These are phyloP conservation scores for Pholiota microspora DNA, from an alignment of 768 basidiomycete genomes.

Conservation along the genomic window DNA sequence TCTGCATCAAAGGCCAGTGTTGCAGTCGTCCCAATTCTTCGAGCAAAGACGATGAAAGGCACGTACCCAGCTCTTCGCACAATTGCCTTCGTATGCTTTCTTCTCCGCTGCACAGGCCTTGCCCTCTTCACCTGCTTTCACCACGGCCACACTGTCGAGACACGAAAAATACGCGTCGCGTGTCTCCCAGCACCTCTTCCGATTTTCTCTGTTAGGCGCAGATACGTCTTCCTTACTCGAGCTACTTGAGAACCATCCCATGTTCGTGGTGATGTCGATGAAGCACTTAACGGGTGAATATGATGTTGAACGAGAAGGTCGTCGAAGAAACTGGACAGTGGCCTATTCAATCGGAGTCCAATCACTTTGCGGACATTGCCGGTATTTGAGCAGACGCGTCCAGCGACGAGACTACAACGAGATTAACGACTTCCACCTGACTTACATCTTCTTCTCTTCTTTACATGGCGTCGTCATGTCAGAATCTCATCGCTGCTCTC, in stretches of 20 bases:
- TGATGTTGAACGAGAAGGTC: not conserved
- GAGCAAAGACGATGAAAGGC: not conserved
- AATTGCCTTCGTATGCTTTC: slow-evolving; percentile 62
- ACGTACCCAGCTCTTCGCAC: slow-evolving; percentile 90
- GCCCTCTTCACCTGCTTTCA: slow-evolving; percentile 74
- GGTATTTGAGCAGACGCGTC: not conserved
- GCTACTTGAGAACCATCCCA: slow-evolving; percentile 41
- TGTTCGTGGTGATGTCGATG: slow-evolving; percentile 12
- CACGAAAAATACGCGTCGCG: slow-evolving; percentile 86
- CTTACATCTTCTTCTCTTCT: too few relatives aligned
- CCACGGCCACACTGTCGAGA: slow-evolving; percentile 64
- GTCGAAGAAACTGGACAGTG: not conserved
- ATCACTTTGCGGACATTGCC: not conserved
- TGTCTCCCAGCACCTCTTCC: slow-evolving; percentile 82
- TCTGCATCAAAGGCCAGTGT: slow-evolving; percentile 39
- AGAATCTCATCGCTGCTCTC: slow-evolving; percentile 71
- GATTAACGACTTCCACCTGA: too few relatives aligned
- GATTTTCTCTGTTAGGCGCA: slow-evolving; percentile 55
- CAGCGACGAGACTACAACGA: too few relatives aligned
- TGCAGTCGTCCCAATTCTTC: not conserved
- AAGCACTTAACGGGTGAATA: not conserved
- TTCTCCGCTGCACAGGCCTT: slow-evolving; percentile 57
- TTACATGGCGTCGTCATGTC: slow-evolving; percentile 87
- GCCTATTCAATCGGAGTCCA: not conserved
- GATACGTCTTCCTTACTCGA: slow-evolving; percentile 34